Base-by-base conservation (phyloP, 192 early-diverging fungal species). In the Coemansia sp. region DNA sequence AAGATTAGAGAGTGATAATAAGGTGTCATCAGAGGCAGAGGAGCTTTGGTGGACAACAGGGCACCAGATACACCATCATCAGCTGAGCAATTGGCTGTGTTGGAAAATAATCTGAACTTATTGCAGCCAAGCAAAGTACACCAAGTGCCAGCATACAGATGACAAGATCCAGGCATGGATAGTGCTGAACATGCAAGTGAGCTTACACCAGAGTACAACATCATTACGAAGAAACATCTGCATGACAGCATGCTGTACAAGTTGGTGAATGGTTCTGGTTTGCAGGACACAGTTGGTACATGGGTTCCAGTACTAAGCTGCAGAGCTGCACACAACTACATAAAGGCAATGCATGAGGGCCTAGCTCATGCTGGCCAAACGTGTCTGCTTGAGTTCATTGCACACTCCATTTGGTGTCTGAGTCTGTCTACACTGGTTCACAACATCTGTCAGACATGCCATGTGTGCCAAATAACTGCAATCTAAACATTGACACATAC, bases 391-490 rank as follows among this genome's bases (percentile, higher is more conserved):
- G 19, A 2, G 14, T 41, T 10, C 63, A 60, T 54, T 63, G 55
- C n/a, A 17, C 26, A 0, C 14, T 1, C 2, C 0, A 43, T 43
- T 1, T 43, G 41, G 41, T 43, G 41, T 0, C 41, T 2, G 3
- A 49, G 17, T 26, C 67, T 2, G 12, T 35, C 52, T 26, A 14
- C 9, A 21, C 57, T 0, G 65, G 37, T 11, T 6, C 29, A 6
- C 29, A 1, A 25, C 0, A 38, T 62, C 0, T 54, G 48, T 3
- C 21, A 43, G 0, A 22, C 16, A 11, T 75, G 73, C 26, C 61
- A 60, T 14, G 39, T 27, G 2, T 74, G 73, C 41, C 73, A 75
- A 35, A 23, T 71, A 2, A 59, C 53, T 0, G 61, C 48, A 0
- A 64, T 77, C 19, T 35, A 62, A 21, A 63, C 37, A 1, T 58